phyloP scores from a whole-genome alignment of 1,284 basidiomycete species.

The Marasmius fiardii region DNA sequence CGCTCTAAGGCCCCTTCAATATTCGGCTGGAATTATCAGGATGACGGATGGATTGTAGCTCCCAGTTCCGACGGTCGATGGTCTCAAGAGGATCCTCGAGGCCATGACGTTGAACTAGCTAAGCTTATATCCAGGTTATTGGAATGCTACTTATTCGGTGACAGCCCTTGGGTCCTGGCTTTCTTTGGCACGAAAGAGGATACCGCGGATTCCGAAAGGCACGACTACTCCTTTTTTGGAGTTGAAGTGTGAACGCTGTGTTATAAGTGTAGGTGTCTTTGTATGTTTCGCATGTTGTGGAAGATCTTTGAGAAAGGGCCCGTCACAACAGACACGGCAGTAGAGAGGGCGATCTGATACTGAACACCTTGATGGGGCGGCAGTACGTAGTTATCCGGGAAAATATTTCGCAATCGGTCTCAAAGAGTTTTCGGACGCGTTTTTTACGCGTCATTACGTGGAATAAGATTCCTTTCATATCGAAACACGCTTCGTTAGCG shows the following conservation, averaged over 20 bases:
- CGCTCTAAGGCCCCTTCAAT: background rate
- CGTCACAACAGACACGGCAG: background rate
- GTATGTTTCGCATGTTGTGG: background rate
- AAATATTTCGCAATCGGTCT: background rate
- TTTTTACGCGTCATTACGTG: conserved; percentile 15
- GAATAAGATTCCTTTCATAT: background rate
- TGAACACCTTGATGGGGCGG: background rate
- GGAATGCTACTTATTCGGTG: background rate
- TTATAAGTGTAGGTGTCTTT: background rate
- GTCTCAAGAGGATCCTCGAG: background rate
- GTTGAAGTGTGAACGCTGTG: background rate
- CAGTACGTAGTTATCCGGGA: background rate
- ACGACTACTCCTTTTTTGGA: background rate
- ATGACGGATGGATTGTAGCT: background rate
- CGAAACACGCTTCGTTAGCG: background rate
- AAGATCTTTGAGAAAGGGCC: background rate
- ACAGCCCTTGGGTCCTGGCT: background rate
- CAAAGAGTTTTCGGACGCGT: conserved; percentile 8
- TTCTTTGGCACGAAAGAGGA: background rate
- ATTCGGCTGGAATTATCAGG: background rate
- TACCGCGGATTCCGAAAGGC: background rate
- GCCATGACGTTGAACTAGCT: background rate
- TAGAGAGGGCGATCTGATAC: background rate
- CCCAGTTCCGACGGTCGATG: background rate
- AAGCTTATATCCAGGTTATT: background rate